phyloP scores from a whole-genome alignment of 2,329 filamentous ascomycete genomes.

The Diaporthe aspalathi region DNA sequence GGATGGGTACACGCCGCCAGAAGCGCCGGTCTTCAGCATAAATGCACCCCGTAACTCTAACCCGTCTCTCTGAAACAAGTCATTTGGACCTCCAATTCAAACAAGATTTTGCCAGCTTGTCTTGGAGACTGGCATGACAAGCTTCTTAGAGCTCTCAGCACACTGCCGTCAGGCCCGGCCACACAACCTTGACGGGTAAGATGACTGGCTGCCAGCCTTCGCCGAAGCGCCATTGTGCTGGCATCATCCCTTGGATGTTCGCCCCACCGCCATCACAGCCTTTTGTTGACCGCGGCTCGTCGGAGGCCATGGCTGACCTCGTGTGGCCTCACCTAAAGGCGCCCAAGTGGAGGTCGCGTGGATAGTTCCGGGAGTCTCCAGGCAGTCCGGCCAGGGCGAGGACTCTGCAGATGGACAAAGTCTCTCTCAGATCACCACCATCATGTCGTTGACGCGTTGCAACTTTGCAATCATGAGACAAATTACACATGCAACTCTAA shows the following conservation, averaged over 20 bases:
- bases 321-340: neutral
- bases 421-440: constrained; percentile 15
- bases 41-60: constrained; percentile 7
- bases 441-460: constrained; percentile 20
- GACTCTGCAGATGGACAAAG: neutral
- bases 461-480: constrained; percentile 31
- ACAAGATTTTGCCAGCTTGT: constrained; percentile 11
- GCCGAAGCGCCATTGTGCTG: constrained; percentile 17
- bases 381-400: neutral
- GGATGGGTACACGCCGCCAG: neutral
- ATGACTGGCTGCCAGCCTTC: constrained; percentile 21
- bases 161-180: neutral
- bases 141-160: neutral
- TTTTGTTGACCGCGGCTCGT: neutral
- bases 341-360: neutral
- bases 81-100: constrained; percentile 9
- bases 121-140: neutral
- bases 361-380: neutral
- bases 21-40: constrained; percentile 8
- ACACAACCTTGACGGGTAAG: neutral
- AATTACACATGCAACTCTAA: constrained; percentile 35
- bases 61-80: constrained; percentile 6
- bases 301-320: neutral
- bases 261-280: neutral
- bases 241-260: constrained; percentile 28